Conservation (phyloP, 495 filamentous ascomycete species). For the Trichoderma virens region DNA sequence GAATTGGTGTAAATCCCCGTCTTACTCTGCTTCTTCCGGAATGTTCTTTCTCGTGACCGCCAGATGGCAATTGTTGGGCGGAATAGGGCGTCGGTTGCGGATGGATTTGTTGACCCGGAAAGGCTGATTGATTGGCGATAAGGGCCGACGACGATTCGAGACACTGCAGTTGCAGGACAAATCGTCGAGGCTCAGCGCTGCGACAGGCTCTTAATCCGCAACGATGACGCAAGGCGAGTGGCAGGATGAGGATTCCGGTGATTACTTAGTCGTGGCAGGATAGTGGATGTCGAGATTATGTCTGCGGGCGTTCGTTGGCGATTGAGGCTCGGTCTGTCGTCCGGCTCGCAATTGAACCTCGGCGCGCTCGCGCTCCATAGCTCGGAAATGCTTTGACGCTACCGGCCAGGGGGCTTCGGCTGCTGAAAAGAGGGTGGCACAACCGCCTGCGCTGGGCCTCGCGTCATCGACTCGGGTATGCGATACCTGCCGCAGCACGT, state of each 20-base stretch:
- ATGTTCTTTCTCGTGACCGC: neutral
- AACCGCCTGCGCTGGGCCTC: neutral
- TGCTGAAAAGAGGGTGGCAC: neutral
- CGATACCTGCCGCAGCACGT: neutral
- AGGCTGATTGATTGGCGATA: neutral
- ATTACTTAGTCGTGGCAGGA: neutral
- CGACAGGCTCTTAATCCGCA: neutral
- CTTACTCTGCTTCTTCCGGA: neutral
- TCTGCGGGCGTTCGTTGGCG: neutral
- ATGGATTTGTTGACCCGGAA: neutral
- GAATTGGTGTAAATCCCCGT: too few relatives aligned
- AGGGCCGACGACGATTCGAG: neutral
- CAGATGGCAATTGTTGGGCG: neutral
- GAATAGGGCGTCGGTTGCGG: neutral
- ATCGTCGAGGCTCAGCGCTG: neutral
- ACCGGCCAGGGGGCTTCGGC: slow-evolving; percentile 1
- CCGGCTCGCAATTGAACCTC: slow-evolving; percentile 6
- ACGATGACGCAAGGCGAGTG: neutral
- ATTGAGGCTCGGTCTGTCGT: slow-evolving; percentile 1
- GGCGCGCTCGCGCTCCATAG: neutral
- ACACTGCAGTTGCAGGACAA: neutral
- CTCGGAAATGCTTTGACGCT: neutral
- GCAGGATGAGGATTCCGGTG: neutral
- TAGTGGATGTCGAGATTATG: neutral
- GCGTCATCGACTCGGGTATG: slow-evolving; percentile 2